Percentiles rank a stretch among this genome's conserved stretches.
Conservation (phyloP, 2,329 filamentous ascomycete species). For the Penicillium oxalicum region DNA sequence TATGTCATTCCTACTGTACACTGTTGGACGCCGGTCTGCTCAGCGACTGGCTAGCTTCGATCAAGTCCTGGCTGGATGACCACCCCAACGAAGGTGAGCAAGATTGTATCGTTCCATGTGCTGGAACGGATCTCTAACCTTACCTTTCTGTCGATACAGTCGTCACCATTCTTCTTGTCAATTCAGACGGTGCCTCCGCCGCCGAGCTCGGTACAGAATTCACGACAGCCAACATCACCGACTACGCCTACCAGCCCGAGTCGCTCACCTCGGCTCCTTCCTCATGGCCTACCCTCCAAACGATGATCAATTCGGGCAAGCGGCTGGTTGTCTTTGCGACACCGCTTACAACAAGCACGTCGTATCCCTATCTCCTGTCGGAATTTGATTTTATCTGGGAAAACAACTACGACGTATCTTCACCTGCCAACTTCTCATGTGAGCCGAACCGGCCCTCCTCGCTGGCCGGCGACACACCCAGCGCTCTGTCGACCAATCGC, state of each 20-base stretch:
- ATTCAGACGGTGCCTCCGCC: conserved; percentile 56
- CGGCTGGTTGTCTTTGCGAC: conserved; percentile 66
- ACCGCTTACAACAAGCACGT: conserved; percentile 33
- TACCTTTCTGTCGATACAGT: conserved; percentile 37
- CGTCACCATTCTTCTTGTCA: conserved; percentile 67
- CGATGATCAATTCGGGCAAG: conserved; percentile 59
- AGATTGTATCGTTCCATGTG: too few species aligned
- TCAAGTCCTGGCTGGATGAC: conserved; percentile 63
- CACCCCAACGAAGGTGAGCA: conserved; percentile 58
- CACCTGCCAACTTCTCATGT: conserved; percentile 64
- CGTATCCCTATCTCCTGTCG: conserved; percentile 41
- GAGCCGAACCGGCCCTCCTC: conserved; percentile 58
- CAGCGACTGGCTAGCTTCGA: conserved; percentile 55
- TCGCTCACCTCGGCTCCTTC: conserved; percentile 38
- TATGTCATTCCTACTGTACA: conserved; percentile 65
- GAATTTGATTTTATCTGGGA: conserved; percentile 58
- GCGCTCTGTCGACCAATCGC: conserved; percentile 53
- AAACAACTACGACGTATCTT: conserved; percentile 61
- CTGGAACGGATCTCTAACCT: conserved; percentile 1
- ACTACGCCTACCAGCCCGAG: conserved; percentile 55
- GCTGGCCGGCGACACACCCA: conserved; percentile 41
- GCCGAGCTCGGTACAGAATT: conserved; percentile 52
- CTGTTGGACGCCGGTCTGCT: conserved; percentile 65
- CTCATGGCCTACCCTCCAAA: conserved; percentile 66
- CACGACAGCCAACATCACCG: conserved; percentile 53